Evolutionary conservation across 768 basidiomycete genomes (phyloP).

Genomic region (Tephrocybe rancida): DNA sequence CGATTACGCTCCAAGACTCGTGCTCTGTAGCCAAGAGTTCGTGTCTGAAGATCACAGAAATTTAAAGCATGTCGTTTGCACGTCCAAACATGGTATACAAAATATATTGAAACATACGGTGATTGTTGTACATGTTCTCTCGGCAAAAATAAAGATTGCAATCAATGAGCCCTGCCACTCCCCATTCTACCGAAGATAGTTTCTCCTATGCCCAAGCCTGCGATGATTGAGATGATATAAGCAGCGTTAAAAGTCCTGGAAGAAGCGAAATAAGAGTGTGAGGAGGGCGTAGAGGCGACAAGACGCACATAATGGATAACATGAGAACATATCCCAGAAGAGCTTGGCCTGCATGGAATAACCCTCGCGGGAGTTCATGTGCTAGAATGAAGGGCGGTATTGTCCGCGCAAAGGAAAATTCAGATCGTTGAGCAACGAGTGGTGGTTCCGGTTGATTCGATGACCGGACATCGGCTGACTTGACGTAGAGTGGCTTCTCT

Average conservation of each 20-base stretch:
- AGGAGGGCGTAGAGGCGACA: not conserved
- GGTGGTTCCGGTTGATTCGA: not conserved
- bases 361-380: slow-evolving; percentile 74
- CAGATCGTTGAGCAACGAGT: not conserved
- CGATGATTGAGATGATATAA: slow-evolving; percentile 71
- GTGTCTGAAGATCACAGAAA: not conserved
- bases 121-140: not conserved
- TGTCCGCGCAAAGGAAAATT: slow-evolving; percentile 27
- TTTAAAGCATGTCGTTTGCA: not conserved
- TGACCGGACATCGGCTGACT: not conserved
- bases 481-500: slow-evolving; percentile 12
- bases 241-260: slow-evolving; percentile 82
- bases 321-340: slow-evolving; percentile 72
- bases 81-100: not conserved
- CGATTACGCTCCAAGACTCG: not conserved
- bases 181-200: slow-evolving; percentile 64
- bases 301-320: slow-evolving; percentile 78
- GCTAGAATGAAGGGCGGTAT: slow-evolving; percentile 64
- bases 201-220: slow-evolving; percentile 78
- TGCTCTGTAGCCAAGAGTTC: not conserved
- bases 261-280: not conserved
- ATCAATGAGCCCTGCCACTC: slow-evolving; percentile 17
- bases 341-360: slow-evolving; percentile 63
- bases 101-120: not conserved
- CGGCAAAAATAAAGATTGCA: not conserved